Evolutionary conservation across 495 filamentous ascomycete species (phyloP).

Genomic region (Bombardia bombarda): DNA sequence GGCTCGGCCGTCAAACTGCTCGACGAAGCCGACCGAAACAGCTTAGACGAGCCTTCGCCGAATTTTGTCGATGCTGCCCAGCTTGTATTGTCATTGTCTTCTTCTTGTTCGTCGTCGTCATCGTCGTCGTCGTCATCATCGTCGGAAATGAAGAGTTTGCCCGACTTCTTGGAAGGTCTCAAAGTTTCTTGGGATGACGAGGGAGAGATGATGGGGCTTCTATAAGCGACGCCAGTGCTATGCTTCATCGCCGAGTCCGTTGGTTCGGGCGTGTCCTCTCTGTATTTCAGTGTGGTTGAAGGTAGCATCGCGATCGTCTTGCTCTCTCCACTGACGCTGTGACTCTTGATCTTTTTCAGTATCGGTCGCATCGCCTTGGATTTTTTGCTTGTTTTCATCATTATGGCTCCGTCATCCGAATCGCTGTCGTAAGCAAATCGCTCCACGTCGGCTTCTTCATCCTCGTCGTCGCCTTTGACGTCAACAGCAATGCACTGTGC

Average conservation of each 20-base stretch:
- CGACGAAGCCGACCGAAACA: slow-evolving; percentile 28
- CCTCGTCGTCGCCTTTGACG: slow-evolving; percentile 65
- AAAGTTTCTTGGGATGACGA: slow-evolving; percentile 73
- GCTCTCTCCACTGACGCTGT: slow-evolving; percentile 54
- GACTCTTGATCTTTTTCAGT: slow-evolving; percentile 37
- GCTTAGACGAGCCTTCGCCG: slow-evolving; percentile 11
- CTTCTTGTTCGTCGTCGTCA: slow-evolving; percentile 64
- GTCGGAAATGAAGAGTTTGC: slow-evolving; percentile 53
- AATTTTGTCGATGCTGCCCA: slow-evolving; percentile 6
- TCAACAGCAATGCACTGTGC: slow-evolving; percentile 95
- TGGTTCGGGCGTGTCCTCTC: slow-evolving; percentile 68
- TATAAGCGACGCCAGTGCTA: slow-evolving; percentile 30
- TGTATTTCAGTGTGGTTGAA: slow-evolving; percentile 85
- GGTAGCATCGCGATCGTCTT: slow-evolving; percentile 92
- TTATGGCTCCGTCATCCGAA: slow-evolving; percentile 68
- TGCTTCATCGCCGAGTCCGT: slow-evolving; percentile 51
- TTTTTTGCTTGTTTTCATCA: slow-evolving; percentile 63
- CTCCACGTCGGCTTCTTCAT: slow-evolving; percentile 43
- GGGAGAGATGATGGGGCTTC: slow-evolving; percentile 48
- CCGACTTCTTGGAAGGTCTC: slow-evolving; percentile 59
- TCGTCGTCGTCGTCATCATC: slow-evolving; percentile 41
- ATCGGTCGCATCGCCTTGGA: slow-evolving; percentile 30
- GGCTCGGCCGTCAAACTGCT: slow-evolving; percentile 32
- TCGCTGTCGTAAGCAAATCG: slow-evolving; percentile 52
- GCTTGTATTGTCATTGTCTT: slow-evolving; percentile 40